Evolutionary conservation across 2,329 filamentous ascomycete species (phyloP).

Genomic region (Emmonsia crescens): DNA sequence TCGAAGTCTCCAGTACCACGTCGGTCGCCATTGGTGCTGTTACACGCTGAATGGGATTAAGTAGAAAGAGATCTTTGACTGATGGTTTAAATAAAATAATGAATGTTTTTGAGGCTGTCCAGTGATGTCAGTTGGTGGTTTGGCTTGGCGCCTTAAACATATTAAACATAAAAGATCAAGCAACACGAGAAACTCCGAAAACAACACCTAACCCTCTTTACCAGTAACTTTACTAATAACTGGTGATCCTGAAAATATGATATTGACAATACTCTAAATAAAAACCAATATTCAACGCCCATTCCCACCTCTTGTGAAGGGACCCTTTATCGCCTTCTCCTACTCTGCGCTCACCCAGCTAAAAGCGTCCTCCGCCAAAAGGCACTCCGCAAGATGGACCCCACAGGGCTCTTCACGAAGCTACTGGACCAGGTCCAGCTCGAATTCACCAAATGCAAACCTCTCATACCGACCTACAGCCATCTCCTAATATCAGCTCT

Average conservation of each 20-base stretch:
- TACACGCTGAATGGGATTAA: neutral
- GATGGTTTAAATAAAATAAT: no score
- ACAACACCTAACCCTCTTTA: neutral
- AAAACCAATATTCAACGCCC: neutral
- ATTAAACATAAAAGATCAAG: no score
- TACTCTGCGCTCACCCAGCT: neutral
- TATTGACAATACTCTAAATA: neutral
- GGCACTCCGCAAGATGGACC: constrained; percentile 18
- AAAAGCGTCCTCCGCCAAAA: neutral
- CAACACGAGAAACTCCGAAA: neutral
- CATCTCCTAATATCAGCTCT: constrained; percentile 60
- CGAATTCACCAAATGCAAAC: constrained; percentile 33
- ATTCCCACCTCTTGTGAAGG: no score
- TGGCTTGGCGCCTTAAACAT: neutral
- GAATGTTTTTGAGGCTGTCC: no score
- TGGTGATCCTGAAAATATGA: neutral
- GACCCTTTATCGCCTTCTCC: neutral
- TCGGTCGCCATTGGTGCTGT: constrained; percentile 57
- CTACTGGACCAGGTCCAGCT: constrained; percentile 33
- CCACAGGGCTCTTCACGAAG: constrained; percentile 28
- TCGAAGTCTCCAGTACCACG: constrained; percentile 71
- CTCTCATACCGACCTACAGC: constrained; percentile 45
- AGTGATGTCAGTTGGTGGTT: neutral
- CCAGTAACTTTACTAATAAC: neutral
- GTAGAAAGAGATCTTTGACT: neutral